Base-by-base conservation (phyloP, 192 early-diverging fungal genomes). In the Podila epigama region DNA sequence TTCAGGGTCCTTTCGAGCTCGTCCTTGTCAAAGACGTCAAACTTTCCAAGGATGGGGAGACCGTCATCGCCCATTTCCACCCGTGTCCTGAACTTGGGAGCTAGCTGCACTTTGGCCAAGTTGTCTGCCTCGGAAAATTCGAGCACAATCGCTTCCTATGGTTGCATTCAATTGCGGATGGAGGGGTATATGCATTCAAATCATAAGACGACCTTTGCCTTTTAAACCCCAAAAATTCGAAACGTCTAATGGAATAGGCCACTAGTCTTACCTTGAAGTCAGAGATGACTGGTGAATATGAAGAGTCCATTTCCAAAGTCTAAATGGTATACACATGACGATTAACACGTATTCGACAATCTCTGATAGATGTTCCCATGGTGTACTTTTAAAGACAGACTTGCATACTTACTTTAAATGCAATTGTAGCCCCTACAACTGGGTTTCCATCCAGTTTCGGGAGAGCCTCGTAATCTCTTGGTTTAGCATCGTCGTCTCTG, bases 21-120 rank as follows among this genome's bases (percentile, higher is more conserved):
- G 27, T 67, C 60, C 34, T 77, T 60, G 40, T 77, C 61, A 44
- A 59, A 77, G 31, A 68, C 35, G 13, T 77, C 73, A 68, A 77
- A 68, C 59, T 77, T 77, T 34, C 73, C 73, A 0, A 77, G n/a
- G 31, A 77, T 58, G 5, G 66, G 42, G 1, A 41, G 27, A 1
- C 73, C 73, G 7, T 77, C 55, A 16, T 61, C 56, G n/a, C 68
- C 66, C 2, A 68, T 16, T 32, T 68, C 61, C 11, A 59, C 22
- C 1, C 35, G 42, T 0, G 40, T 40, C 20, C 73, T 68, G 40
- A 68, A 77, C 66, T 50, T 63, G 32, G 34, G 60, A 20, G 44
- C 55, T 5, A 77, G 60, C 50, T 68, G 66, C 31, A 68, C 73
- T 15, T 60, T 51, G 0, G 66, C 73, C 8, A 37, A 20, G 20